Evolutionary conservation across 257 asterid genomes (phyloP).

Genomic region (Solanum sitiens): DNA sequence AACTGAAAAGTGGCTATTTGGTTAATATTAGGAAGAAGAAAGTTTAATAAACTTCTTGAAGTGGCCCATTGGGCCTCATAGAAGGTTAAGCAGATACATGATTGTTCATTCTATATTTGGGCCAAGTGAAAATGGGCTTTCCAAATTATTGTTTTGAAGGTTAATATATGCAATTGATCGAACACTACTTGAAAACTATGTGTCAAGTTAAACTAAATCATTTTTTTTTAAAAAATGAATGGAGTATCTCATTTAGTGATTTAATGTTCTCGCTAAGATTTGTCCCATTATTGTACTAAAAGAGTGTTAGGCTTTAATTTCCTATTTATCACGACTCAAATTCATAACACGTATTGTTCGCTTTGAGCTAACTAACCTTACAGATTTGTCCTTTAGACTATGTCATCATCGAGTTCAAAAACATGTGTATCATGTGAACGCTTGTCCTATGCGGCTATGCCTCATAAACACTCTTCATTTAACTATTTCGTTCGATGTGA

Average conservation of each 20-base stretch:
- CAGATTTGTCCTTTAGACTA: not conserved
- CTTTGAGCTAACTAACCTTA: too few relatives aligned
- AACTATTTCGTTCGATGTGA: not conserved
- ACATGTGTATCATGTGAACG: not conserved
- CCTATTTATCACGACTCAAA: not conserved
- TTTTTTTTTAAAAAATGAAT: too few relatives aligned
- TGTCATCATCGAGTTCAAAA: not conserved
- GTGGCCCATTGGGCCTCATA: too few relatives aligned
- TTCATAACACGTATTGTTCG: not conserved
- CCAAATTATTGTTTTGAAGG: too few relatives aligned
- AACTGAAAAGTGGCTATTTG: too few relatives aligned
- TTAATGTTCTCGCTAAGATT: not conserved
- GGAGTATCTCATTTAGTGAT: not conserved
- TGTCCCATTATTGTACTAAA: not conserved
- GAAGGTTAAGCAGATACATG: too few relatives aligned
- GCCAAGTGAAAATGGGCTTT: too few relatives aligned
- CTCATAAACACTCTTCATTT: not conserved
- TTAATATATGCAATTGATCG: too few relatives aligned
- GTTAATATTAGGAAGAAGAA: too few relatives aligned
- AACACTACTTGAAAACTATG: too few relatives aligned
- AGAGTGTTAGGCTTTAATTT: not conserved
- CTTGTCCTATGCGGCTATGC: not conserved
- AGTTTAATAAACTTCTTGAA: too few relatives aligned
- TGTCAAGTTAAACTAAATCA: fast-evolving
- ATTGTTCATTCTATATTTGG: too few relatives aligned